Conservation (phyloP, 78 protist genomes). For the Dictyostelium capitatum region DNA sequence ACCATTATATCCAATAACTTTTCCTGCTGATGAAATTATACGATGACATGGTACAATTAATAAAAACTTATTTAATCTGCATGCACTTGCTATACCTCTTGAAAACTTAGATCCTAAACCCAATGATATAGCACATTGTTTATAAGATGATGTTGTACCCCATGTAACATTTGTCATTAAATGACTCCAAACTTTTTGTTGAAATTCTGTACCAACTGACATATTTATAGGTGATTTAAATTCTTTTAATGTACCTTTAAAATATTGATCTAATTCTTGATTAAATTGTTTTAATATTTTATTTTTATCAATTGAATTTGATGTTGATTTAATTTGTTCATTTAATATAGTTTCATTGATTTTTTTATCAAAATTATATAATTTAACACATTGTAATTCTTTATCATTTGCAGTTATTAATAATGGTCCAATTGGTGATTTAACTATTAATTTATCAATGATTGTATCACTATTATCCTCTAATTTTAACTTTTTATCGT, state of each 20-base stretch:
- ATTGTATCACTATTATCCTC: not conserved
- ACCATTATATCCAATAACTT: constrained; percentile 48
- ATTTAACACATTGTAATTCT: not conserved
- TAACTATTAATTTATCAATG: not conserved
- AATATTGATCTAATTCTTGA: constrained; percentile 26
- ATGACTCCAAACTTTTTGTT: constrained; percentile 21
- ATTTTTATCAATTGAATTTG: not conserved
- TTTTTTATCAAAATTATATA: not conserved
- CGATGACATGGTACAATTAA: constrained; percentile 61
- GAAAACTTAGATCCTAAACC: not conserved
- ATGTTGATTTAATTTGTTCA: not conserved
- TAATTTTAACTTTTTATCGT: not conserved
- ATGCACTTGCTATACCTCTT: constrained; percentile 60
- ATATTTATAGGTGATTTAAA: constrained; percentile 18
- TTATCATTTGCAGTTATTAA: not conserved
- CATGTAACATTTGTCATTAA: constrained; percentile 6
- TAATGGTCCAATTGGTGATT: constrained; percentile 9
- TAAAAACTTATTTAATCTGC: constrained; percentile 36
- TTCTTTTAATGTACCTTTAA: constrained; percentile 1
- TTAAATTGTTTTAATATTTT: constrained; percentile 26
- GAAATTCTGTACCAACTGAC: constrained; percentile 31
- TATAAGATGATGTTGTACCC: constrained; percentile 49
- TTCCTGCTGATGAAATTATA: constrained; percentile 11
- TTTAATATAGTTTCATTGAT: not conserved
- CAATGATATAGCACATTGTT: not conserved